Conservation (phyloP, 768 basidiomycete genomes). For the Saitozyma sp. region DNA sequence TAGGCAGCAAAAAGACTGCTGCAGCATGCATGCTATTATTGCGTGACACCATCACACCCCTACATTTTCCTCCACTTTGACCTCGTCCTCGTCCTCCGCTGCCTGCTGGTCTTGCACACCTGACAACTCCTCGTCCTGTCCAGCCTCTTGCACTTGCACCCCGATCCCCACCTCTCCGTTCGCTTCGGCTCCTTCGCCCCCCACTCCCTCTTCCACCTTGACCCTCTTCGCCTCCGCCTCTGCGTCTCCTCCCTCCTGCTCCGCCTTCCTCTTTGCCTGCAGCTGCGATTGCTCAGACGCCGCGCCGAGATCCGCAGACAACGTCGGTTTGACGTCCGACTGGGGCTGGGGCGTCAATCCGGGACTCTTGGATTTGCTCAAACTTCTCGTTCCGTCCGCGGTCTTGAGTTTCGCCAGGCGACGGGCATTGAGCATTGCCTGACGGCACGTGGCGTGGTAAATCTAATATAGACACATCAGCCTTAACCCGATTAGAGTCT, state of each 20-base stretch:
- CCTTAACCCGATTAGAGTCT: background rate
- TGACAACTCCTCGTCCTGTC: too few species aligned
- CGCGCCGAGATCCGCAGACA: background rate
- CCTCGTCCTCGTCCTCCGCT: too few species aligned
- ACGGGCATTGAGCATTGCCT: conserved; percentile 58
- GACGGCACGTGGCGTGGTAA: conserved; percentile 92
- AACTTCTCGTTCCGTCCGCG: conserved; percentile 13
- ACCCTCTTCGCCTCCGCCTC: conserved; percentile 20
- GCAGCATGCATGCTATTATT: too few species aligned
- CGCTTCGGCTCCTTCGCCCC: background rate
- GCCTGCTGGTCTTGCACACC: background rate
- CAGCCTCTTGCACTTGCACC: too few species aligned
- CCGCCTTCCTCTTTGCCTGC: conserved; percentile 6
- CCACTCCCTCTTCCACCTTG: conserved; percentile 14
- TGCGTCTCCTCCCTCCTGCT: conserved; percentile 9
- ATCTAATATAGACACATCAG: conserved; percentile 59
- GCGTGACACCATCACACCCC: too few species aligned
- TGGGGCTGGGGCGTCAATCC: conserved; percentile 10
- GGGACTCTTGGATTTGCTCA: conserved; percentile 12
- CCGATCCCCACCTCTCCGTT: background rate
- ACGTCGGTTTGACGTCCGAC: background rate
- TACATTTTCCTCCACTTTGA: too few species aligned
- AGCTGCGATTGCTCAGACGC: background rate
- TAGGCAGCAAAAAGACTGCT: background rate
- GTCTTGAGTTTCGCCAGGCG: conserved; percentile 18